phyloP scores from a whole-genome alignment of 2,329 filamentous ascomycete genomes.

The Colletotrichum cuscutae region DNA sequence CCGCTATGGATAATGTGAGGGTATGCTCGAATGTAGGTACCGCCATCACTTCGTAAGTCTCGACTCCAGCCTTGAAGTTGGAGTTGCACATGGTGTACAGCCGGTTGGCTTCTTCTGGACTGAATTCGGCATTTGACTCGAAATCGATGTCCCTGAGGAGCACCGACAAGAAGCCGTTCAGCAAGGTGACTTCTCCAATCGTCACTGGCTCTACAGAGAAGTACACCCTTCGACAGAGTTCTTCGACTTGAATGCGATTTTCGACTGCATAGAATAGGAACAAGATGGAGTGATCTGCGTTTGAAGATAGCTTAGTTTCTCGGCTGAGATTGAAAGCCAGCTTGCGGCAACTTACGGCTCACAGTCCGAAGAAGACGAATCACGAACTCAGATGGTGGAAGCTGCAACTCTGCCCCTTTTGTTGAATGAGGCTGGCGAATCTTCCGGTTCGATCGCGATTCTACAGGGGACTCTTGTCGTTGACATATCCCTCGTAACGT shows the following conservation, averaged over 20 bases:
- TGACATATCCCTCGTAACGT: constrained; percentile 11
- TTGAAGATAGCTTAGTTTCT: neutral
- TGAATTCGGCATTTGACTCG: constrained; percentile 18
- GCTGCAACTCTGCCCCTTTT: neutral
- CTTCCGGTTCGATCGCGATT: neutral
- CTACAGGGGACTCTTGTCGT: neutral
- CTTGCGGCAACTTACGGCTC: neutral
- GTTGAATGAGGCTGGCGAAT: neutral
- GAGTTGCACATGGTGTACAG: constrained; percentile 26
- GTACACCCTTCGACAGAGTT: constrained; percentile 34
- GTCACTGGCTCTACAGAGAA: constrained; percentile 37
- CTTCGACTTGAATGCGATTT: constrained; percentile 29
- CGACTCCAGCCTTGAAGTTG: constrained; percentile 34
- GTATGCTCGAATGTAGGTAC: constrained; percentile 34
- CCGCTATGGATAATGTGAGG: constrained; percentile 31
- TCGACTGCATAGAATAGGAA: constrained; percentile 36
- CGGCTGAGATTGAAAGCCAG: too few relatives aligned
- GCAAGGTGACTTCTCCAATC: constrained; percentile 31
- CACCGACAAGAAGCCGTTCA: constrained; percentile 35
- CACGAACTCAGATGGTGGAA: constrained; percentile 2
- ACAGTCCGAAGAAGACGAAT: constrained; percentile 2
- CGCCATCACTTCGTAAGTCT: constrained; percentile 32
- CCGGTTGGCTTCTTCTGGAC: constrained; percentile 17
- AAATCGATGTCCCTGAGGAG: constrained; percentile 34
- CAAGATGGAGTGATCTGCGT: constrained; percentile 12